Base-by-base conservation (phyloP, 2,329 filamentous ascomycete species). In the Beauveria sp. region DNA sequence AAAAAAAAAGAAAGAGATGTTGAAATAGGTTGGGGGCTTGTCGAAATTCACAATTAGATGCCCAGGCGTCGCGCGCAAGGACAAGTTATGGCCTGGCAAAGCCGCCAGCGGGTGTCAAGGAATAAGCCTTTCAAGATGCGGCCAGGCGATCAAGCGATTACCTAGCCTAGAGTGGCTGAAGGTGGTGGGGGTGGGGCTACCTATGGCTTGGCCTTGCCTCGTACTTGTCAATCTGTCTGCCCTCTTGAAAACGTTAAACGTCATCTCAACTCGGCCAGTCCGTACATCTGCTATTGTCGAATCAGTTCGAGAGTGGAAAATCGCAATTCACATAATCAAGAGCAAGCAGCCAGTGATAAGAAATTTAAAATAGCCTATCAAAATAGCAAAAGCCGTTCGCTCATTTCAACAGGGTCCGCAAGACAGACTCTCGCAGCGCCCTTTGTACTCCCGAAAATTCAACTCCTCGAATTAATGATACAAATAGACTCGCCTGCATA, bases 381-480 rank as follows among this genome's bases (percentile, higher is more conserved):
- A 42, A 47, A 47, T 47, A 60, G 26, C 9, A 42, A 51, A 43
- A 51, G 22, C 46, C 45, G 30, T 50, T 42, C 55, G 55, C 55
- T 58, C 55, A 50, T 50, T 58, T 58, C 30, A 58, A 22, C 22
- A 49, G 45, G 40, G 53, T n/a, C 54, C 34, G 12, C 45, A 42
- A 38, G 30, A 42, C 45, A 34, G 10, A 47, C 22, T 38, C 28
- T 57, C 43, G 43, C 28, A 20, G 34, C 45, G 34, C 53, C 40
- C 6, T 10, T 38, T 43, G 3, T 55, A 40, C 40, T 30, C 24
- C 38, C 18, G 24, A 34, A 10, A 45, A 47, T 38, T 34, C 5
- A 59, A 54, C 49, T 47, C 49, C 58, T 47, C n/a, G 26, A 20
- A 34, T 45, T 53, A 60, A 60, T 60, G 40, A 60, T 60, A 60